These are phyloP conservation scores for Rosa multiflora DNA, from an alignment of 306 rosid genomes.

Conservation along the genomic window DNA sequence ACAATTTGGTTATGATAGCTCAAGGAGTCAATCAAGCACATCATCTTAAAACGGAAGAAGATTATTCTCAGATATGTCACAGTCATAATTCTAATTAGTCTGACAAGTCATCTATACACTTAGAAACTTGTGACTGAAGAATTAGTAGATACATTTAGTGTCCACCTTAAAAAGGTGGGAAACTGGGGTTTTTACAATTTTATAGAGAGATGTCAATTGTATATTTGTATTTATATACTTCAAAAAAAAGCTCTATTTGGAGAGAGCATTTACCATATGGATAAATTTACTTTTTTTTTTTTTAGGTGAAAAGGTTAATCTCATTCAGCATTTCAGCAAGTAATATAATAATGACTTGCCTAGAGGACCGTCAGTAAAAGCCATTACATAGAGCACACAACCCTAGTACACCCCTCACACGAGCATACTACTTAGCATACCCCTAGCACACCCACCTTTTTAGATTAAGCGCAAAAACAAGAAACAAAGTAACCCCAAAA, in stretches of 20 bases:
- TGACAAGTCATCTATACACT: neutral
- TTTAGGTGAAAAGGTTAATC: too few species aligned
- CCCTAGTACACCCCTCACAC: too few species aligned
- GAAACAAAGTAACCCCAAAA: too few species aligned
- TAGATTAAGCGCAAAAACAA: too few species aligned
- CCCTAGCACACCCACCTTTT: too few species aligned
- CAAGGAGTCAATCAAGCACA: slow-evolving; percentile 40
- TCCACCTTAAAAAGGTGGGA: neutral
- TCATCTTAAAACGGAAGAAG: slow-evolving; percentile 22
- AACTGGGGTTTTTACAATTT: neutral
- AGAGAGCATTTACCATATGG: too few species aligned
- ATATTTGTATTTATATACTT: neutral
- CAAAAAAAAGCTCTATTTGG: neutral
- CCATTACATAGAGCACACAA: too few species aligned
- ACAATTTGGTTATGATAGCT: slow-evolving; percentile 38
- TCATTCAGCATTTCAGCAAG: too few species aligned
- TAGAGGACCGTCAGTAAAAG: too few species aligned
- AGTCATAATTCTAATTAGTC: neutral
- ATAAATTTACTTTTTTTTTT: too few species aligned
- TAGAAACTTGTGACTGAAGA: neutral
- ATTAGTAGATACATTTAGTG: neutral
- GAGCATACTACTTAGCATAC: too few species aligned
- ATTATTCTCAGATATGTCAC: neutral
- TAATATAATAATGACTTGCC: too few species aligned
- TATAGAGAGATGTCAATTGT: neutral